Evolutionary conservation across 1,139 yeast genomes (phyloP), one percentile per base, ranked within the genome.

Genomic region (Yamadazyma triangularis): DNA sequence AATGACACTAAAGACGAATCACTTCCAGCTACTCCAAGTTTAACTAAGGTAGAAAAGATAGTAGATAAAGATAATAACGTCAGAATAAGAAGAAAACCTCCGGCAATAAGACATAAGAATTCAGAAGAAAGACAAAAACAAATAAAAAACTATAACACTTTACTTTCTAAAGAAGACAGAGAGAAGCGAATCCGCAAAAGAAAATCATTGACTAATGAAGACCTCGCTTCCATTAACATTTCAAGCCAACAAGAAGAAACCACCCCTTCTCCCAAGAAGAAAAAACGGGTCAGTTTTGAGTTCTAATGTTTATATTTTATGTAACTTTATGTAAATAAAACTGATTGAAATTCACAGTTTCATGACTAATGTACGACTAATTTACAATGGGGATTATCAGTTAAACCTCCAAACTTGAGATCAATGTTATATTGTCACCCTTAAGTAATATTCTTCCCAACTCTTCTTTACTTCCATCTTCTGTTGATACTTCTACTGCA

Each of bases 371-470:
- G 20, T 18, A 18, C 20, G 20, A 18, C 20, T 18, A 18, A 18
- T 18, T 18, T 18, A 18, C 20, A 18, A 18, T 18, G 9, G 6
- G 9, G 6, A 18, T 7, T 7, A 7, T 18, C n/a, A 21, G 11
- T 21, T 21, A 64, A 24, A 56, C 57, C 27, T 72, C 79, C 39
- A 70, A 52, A 41, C 76, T 68, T 9, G 89, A 73, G 16, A 91
- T 83, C 41, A 89, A 64, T 12, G 96, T 83, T 33, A 93, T 86
- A 53, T 87, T 93, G 52, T 93, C 99, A 4, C 99, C 98, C 56
- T 91, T 91, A 36, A 93, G 64, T 43, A 93, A 57, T 21, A 91
- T 76, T 35, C 85, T 58, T 13, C 73, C 74, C 33, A 69, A 43
- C 50, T 60, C 32, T 25, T 58, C 64, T 32, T 50, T 51, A 8